Conservation (phyloP, 2,329 filamentous ascomycete species). For the Exserohilum turcica region DNA sequence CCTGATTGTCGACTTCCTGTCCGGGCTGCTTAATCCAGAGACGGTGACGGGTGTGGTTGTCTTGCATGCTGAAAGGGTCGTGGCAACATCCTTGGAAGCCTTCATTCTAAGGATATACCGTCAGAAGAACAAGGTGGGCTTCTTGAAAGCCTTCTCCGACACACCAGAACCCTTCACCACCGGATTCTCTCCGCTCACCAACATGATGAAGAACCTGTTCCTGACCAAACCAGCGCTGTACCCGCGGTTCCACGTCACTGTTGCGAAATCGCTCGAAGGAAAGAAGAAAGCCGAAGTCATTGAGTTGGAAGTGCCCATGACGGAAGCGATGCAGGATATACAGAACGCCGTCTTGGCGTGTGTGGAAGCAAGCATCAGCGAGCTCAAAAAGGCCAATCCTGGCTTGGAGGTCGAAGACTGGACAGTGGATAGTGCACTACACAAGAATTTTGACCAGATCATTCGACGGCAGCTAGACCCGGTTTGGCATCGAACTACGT, state of each 20-base stretch:
- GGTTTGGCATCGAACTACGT: constrained; percentile 96
- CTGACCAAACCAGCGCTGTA: constrained; percentile 86
- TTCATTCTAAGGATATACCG: constrained; percentile 94
- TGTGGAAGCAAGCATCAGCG: constrained; percentile 90
- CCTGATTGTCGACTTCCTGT: constrained; percentile 88
- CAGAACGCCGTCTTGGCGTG: constrained; percentile 95
- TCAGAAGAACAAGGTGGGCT: constrained; percentile 91
- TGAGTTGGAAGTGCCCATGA: constrained; percentile 95
- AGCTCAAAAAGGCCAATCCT: constrained; percentile 87
- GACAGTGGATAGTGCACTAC: constrained; percentile 90
- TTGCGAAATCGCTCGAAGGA: constrained; percentile 87
- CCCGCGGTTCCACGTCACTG: constrained; percentile 90
- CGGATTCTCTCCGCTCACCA: constrained; percentile 85
- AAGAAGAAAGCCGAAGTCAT: constrained; percentile 95
- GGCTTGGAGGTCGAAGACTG: constrained; percentile 96
- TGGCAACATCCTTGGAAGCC: constrained; percentile 87
- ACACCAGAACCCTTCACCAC: constrained; percentile 87
- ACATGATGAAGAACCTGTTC: constrained; percentile 92
- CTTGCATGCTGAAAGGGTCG: constrained; percentile 83
- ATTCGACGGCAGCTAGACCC: constrained; percentile 90
- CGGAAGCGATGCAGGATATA: constrained; percentile 87
- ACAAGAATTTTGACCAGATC: constrained; percentile 89
- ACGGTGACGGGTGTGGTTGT: constrained; percentile 86
- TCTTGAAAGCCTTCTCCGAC: constrained; percentile 95
- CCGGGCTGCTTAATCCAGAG: constrained; percentile 78